Evolutionary conservation across 2,329 filamentous ascomycete genomes (phyloP).

Genomic region (Fusarium stilboides): DNA sequence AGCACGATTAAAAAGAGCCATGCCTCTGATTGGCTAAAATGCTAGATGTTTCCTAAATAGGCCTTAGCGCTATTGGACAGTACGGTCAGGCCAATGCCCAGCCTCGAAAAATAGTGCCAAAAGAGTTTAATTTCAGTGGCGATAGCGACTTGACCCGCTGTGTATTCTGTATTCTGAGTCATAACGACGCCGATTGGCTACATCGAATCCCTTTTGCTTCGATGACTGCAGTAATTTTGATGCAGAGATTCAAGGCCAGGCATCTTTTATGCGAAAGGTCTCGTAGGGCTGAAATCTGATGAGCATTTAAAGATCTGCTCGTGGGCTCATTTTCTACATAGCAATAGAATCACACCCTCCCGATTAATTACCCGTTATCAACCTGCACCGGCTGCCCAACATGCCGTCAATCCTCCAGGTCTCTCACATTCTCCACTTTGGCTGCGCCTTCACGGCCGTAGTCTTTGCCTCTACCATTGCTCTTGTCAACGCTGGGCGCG

Average conservation of each 20-base stretch:
- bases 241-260: neutral
- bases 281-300: slow-evolving; percentile 14
- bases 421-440: slow-evolving; percentile 34
- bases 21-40: neutral
- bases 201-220: slow-evolving; percentile 11
- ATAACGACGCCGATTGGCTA: slow-evolving; percentile 20
- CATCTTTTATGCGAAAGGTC: neutral
- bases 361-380: neutral
- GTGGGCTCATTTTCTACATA: too few relatives aligned
- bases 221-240: neutral
- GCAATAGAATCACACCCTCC: neutral
- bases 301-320: slow-evolving; percentile 14
- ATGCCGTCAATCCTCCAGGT: slow-evolving; percentile 26
- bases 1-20: too few relatives aligned
- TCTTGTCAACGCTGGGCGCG: slow-evolving; percentile 3
- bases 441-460: slow-evolving; percentile 4
- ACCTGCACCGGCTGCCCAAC: slow-evolving; percentile 4
- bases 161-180: slow-evolving; percentile 16
- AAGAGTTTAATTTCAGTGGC: slow-evolving; percentile 13
- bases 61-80: neutral
- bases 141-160: neutral
- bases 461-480: neutral
- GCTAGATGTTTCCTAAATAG: too few relatives aligned
- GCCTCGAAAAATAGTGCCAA: neutral
- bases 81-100: slow-evolving; percentile 17